phyloP scores from a whole-genome alignment of 768 basidiomycete genomes.

The Leccinellum albellum region DNA sequence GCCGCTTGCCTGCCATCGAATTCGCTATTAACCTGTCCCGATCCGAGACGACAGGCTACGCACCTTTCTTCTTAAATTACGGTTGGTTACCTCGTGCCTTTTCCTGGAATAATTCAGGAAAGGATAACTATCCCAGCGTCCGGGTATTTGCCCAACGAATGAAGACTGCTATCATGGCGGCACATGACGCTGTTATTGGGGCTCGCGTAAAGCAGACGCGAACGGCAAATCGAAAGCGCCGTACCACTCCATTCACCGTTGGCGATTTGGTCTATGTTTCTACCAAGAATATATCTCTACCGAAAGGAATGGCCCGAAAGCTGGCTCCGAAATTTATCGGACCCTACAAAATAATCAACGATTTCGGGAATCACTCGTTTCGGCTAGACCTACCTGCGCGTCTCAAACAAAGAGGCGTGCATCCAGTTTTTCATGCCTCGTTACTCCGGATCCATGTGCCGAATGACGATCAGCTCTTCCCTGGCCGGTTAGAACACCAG shows the following conservation, averaged over 20 bases:
- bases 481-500: slow-evolving; percentile 16
- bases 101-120: slow-evolving; percentile 14
- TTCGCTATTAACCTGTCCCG: slow-evolving; percentile 20
- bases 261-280: neutral
- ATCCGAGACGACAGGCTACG: slow-evolving; percentile 19
- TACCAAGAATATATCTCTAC: neutral
- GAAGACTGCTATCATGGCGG: slow-evolving; percentile 28
- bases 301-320: neutral
- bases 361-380: slow-evolving; percentile 11
- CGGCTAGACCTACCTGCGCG: slow-evolving; percentile 26
- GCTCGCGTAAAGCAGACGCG: slow-evolving; percentile 33
- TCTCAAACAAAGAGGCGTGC: slow-evolving; percentile 23
- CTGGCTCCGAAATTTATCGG: neutral
- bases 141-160: slow-evolving; percentile 22
- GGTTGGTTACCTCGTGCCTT: slow-evolving; percentile 9
- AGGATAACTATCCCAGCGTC: slow-evolving; percentile 26
- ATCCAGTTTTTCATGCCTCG: slow-evolving; percentile 33
- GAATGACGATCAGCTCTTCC: slow-evolving; percentile 28
- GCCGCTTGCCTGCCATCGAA: slow-evolving; percentile 2
- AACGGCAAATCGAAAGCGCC: slow-evolving; percentile 22
- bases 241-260: neutral
- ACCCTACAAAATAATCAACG: slow-evolving; percentile 1
- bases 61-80: slow-evolving; percentile 13
- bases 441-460: slow-evolving; percentile 23
- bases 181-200: slow-evolving; percentile 32